phyloP scores from a whole-genome alignment of 2,329 filamentous ascomycete genomes.

The Venturia carpophila region DNA sequence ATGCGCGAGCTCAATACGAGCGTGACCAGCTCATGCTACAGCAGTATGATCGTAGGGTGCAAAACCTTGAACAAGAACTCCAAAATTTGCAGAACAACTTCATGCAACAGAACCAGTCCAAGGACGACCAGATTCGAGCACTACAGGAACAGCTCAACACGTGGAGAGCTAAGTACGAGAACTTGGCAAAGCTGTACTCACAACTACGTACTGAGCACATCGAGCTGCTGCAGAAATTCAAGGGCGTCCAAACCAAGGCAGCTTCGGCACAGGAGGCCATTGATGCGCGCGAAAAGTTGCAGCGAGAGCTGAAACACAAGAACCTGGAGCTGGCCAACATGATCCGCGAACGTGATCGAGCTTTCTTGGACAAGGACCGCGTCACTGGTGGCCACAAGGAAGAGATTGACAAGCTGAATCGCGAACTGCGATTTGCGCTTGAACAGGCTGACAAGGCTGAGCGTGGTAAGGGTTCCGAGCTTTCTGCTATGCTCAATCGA shows the following conservation, averaged over 20 bases:
- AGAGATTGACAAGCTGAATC: conserved; percentile 87
- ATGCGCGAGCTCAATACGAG: conserved; percentile 90
- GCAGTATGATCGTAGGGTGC: conserved; percentile 90
- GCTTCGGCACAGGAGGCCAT: conserved; percentile 96
- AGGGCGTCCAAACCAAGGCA: conserved; percentile 90
- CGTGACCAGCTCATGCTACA: conserved; percentile 95
- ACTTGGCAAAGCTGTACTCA: conserved; percentile 91
- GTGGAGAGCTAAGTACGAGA: conserved; percentile 95
- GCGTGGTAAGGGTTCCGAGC: conserved; percentile 85
- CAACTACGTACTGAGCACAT: conserved; percentile 92
- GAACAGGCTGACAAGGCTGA: conserved; percentile 90
- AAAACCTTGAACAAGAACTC: conserved; percentile 83
- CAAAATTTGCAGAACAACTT: conserved; percentile 73
- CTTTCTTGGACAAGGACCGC: conserved; percentile 86
- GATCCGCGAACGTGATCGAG: conserved; percentile 93
- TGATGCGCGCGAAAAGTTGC: conserved; percentile 85
- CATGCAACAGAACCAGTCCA: conserved; percentile 76
- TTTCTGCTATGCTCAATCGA: conserved; percentile 88
- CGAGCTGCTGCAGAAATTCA: conserved; percentile 91
- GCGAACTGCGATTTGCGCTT: conserved; percentile 83
- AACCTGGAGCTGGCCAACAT: conserved; percentile 98
- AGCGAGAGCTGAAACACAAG: conserved; percentile 98
- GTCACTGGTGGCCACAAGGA: conserved; percentile 81
- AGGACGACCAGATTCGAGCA: conserved; percentile 87
- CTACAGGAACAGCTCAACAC: conserved; percentile 96